Evolutionary conservation across 805 yeast species (phyloP).

Genomic region (Saccharomycopsis sp.): DNA sequence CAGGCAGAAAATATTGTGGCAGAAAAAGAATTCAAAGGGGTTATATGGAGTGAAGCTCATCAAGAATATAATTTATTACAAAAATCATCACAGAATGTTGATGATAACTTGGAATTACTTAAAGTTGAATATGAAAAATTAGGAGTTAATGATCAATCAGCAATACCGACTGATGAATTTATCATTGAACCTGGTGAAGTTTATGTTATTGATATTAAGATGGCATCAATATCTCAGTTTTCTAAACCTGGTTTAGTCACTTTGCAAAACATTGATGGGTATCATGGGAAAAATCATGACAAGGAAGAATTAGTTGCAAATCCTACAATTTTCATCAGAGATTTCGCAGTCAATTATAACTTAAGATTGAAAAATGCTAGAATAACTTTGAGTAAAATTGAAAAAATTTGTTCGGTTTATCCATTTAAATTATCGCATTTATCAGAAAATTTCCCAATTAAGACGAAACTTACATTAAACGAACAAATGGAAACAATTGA

Average conservation of each 20-base stretch:
- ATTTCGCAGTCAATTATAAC: slow-evolving; percentile 73
- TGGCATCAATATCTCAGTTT: slow-evolving; percentile 58
- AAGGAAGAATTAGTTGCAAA: slow-evolving; percentile 41
- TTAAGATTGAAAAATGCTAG: slow-evolving; percentile 72
- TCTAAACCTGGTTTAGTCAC: slow-evolving; percentile 61
- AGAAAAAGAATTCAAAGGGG: slow-evolving; percentile 89
- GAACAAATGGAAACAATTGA: slow-evolving; percentile 32
- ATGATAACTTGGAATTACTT: slow-evolving; percentile 17
- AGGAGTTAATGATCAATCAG: slow-evolving; percentile 38
- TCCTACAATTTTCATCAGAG: slow-evolving; percentile 75
- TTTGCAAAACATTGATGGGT: slow-evolving; percentile 57
- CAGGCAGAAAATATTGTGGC: slow-evolving; percentile 90
- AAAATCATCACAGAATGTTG: slow-evolving; percentile 28
- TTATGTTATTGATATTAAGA: slow-evolving; percentile 72
- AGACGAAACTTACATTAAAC: slow-evolving; percentile 29
- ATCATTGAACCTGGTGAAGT: slow-evolving; percentile 75
- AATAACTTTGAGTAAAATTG: slow-evolving; percentile 60
- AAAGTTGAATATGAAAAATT: slow-evolving; percentile 7
- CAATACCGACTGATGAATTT: slow-evolving; percentile 75
- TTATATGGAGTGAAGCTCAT: slow-evolving; percentile 77
- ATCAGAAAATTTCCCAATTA: slow-evolving; percentile 54
- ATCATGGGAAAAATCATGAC: slow-evolving; percentile 54
- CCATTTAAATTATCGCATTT: slow-evolving; percentile 84
- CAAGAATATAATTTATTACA: slow-evolving; percentile 57
- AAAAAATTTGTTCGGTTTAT: slow-evolving; percentile 71